phyloP scores from a whole-genome alignment of 768 basidiomycete species.

The Pleurotus ostreatus region DNA sequence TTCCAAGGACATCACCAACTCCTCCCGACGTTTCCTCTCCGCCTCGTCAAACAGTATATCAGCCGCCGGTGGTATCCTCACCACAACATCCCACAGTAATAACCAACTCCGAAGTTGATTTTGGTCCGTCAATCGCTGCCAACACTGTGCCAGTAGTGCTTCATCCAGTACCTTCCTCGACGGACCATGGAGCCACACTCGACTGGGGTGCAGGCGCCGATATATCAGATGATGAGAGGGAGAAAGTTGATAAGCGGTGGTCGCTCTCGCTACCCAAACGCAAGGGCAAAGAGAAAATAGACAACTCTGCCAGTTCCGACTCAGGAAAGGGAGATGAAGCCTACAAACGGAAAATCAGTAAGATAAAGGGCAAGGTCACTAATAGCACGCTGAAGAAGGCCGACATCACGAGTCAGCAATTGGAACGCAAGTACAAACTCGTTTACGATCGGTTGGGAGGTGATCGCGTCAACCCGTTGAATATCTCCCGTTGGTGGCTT shows the following conservation, averaged over 20 bases:
- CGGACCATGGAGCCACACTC: constrained; percentile 64
- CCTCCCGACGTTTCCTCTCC: constrained; percentile 9
- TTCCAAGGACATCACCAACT: constrained; percentile 14
- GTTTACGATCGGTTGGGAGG: constrained; percentile 35
- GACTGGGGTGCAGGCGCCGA: constrained; percentile 75
- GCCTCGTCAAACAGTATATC: constrained; percentile 22
- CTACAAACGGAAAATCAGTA: constrained; percentile 57
- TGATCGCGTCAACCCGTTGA: constrained; percentile 38
- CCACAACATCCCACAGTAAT: constrained; percentile 24
- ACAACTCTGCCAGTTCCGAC: constrained; percentile 35
- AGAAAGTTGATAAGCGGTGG: constrained; percentile 60
- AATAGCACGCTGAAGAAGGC: constrained; percentile 61
- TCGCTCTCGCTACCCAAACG: constrained; percentile 51
- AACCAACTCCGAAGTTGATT: constrained; percentile 55
- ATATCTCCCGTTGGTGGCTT: constrained; percentile 60
- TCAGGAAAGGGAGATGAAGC: constrained; percentile 58
- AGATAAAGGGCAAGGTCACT: constrained; percentile 45
- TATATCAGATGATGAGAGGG: constrained; percentile 50
- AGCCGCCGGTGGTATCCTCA: constrained; percentile 23
- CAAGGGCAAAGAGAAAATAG: constrained; percentile 49
- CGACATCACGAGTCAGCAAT: constrained; percentile 58
- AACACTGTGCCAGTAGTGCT: constrained; percentile 23
- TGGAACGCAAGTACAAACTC: constrained; percentile 61
- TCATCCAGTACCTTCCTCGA: constrained; percentile 69
- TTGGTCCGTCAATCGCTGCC: constrained; percentile 58